These are phyloP conservation scores for Yamadazyma kanchanaburiensis DNA, from an alignment of 1,139 yeast species.

Conservation along the genomic window DNA sequence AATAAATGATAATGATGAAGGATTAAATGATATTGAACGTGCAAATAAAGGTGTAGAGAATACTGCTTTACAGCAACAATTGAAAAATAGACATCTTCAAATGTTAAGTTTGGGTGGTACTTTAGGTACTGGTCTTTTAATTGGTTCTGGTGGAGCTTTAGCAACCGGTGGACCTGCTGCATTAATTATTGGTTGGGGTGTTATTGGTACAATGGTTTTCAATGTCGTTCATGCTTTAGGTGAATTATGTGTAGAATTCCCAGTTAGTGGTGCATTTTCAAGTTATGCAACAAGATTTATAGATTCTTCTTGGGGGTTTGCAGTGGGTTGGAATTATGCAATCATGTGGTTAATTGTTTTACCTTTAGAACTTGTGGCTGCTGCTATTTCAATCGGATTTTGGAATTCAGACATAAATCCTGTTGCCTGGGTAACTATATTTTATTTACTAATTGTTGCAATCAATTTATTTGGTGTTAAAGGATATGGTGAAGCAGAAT, in stretches of 20 bases:
- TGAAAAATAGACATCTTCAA: slow-evolving; percentile 53
- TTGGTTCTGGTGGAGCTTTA: slow-evolving; percentile 72
- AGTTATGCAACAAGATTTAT: slow-evolving; percentile 68
- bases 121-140: slow-evolving; percentile 66
- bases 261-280: slow-evolving; percentile 77
- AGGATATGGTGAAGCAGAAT: slow-evolving; percentile 77
- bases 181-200: slow-evolving; percentile 62
- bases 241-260: slow-evolving; percentile 76
- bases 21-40: slow-evolving; percentile 21
- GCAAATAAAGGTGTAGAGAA: slow-evolving; percentile 25
- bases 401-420: slow-evolving; percentile 61
- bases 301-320: slow-evolving; percentile 76
- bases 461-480: slow-evolving; percentile 69
- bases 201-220: slow-evolving; percentile 68
- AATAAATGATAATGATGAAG: slow-evolving; percentile 13
- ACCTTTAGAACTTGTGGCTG: slow-evolving; percentile 76
- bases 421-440: slow-evolving; percentile 63
- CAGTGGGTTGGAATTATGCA: slow-evolving; percentile 78
- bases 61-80: slow-evolving; percentile 35
- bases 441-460: slow-evolving; percentile 52
- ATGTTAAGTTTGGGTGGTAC: slow-evolving; percentile 67
- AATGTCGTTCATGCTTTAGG: slow-evolving; percentile 82
- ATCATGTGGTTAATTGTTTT: slow-evolving; percentile 76
- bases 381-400: slow-evolving; percentile 64
- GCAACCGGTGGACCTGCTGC: slow-evolving; percentile 80